phyloP scores from a whole-genome alignment of 2,329 filamentous ascomycete species.

The Dryadomyces sulphureus region DNA sequence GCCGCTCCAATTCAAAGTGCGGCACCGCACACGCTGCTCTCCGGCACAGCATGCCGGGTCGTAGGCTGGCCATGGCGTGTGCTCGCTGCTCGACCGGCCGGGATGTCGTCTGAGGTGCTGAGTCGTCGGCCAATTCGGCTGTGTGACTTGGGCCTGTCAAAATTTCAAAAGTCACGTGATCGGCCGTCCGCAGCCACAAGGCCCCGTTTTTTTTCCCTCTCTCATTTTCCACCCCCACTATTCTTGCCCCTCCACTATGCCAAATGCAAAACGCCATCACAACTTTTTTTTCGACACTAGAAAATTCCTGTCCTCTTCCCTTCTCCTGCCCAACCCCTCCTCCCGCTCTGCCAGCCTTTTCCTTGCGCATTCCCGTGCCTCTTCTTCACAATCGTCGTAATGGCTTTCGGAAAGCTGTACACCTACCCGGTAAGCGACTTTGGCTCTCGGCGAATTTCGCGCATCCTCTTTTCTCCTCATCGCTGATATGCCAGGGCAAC shows the following conservation, averaged over 20 bases:
- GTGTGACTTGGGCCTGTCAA: no score
- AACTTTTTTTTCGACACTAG: constrained; percentile 9
- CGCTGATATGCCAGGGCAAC: constrained; percentile 32
- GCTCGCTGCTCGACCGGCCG: not conserved
- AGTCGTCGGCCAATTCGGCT: no score
- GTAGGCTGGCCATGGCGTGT: constrained; percentile 9
- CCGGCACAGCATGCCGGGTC: constrained; percentile 5
- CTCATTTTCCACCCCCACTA: constrained; percentile 7
- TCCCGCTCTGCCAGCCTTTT: constrained; percentile 10
- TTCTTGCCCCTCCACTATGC: constrained; percentile 7
- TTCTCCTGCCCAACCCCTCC: constrained; percentile 11
- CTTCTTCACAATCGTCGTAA: constrained; percentile 35
- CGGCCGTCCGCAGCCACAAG: not conserved
- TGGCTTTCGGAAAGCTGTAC: constrained; percentile 98
- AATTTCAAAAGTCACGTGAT: not conserved
- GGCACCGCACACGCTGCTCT: not conserved
- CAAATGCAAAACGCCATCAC: constrained; percentile 3
- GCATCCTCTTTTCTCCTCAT: not conserved
- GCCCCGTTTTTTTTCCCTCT: not conserved
- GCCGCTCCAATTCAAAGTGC: constrained; percentile 7
- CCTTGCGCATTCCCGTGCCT: constrained; percentile 11
- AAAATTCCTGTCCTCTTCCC: constrained; percentile 11
- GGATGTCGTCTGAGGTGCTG: no score
- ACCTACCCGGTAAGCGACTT: not conserved
- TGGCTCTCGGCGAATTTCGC: not conserved